Evolutionary conservation across 2,329 filamentous ascomycete genomes (phyloP).

Genomic region (Penicillium sclerotiorum): DNA sequence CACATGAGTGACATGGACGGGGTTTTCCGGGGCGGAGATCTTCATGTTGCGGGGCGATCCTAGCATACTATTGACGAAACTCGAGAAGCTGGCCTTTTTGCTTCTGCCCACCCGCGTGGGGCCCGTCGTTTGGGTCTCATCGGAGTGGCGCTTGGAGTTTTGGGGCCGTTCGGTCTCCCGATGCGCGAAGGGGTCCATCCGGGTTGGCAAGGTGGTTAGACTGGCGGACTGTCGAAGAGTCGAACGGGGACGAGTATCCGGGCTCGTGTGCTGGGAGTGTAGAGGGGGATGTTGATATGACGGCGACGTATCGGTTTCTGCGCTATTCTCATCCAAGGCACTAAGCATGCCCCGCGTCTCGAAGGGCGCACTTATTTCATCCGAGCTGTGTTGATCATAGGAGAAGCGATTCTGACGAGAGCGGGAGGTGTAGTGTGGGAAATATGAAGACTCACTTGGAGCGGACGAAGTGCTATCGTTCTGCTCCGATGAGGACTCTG

Average conservation of each 20-base stretch:
- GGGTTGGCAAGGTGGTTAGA: conserved; percentile 57
- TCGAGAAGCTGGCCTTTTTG: conserved; percentile 87
- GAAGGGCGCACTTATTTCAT: conserved; percentile 50
- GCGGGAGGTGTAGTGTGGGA: conserved; percentile 32
- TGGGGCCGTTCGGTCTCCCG: conserved; percentile 52
- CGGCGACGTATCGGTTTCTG: conserved; percentile 34
- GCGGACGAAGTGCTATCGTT: conserved; percentile 45
- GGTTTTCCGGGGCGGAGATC: conserved; percentile 97
- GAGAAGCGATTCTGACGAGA: conserved; percentile 40
- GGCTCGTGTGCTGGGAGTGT: conserved; percentile 54
- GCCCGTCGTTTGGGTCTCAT: conserved; percentile 65
- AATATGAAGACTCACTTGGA: conserved; percentile 33
- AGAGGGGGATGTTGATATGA: conserved; percentile 46
- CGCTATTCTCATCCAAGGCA: conserved; percentile 45
- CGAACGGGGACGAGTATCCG: conserved; percentile 59
- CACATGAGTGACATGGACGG: conserved; percentile 96
- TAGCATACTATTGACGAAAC: conserved; percentile 80
- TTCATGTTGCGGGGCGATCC: conserved; percentile 80
- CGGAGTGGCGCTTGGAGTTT: conserved; percentile 73
- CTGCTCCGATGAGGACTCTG: conserved; percentile 44
- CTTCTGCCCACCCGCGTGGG: conserved; percentile 58
- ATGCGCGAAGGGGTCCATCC: conserved; percentile 54
- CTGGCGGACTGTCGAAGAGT: conserved; percentile 67
- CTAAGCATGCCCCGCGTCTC: conserved; percentile 49
- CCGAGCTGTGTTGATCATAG: conserved; percentile 42